phyloP scores from a whole-genome alignment of 805 yeast species.

The Monosporozyma unispora region DNA sequence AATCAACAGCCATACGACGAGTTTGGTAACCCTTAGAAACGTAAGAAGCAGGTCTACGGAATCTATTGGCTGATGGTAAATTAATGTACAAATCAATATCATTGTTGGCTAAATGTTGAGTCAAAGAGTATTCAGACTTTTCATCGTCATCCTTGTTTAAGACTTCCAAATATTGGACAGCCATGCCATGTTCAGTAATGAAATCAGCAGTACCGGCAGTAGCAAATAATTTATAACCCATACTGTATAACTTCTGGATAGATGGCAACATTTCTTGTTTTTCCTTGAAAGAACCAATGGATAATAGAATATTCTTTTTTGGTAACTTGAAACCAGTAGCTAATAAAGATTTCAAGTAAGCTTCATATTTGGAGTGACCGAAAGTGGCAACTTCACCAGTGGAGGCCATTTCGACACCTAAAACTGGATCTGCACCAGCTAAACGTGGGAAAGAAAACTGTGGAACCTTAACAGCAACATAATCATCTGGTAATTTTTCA shows the following conservation, averaged over 20 bases:
- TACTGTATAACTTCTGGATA: slow-evolving; percentile 65
- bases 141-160: slow-evolving; percentile 66
- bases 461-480: slow-evolving; percentile 94
- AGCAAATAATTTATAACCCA: slow-evolving; percentile 88
- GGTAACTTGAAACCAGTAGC: slow-evolving; percentile 95
- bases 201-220: slow-evolving; percentile 99
- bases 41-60: slow-evolving; percentile 97
- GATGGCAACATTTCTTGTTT: slow-evolving; percentile 88
- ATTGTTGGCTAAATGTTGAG: slow-evolving; percentile 94
- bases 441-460: slow-evolving; percentile 95
- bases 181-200: slow-evolving; percentile 86
- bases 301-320: slow-evolving; percentile 84
- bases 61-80: slow-evolving; percentile 92
- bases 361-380: slow-evolving; percentile 94
- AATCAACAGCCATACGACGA: slow-evolving; percentile 99
- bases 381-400: slow-evolving; percentile 98
- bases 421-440: slow-evolving; percentile 95
- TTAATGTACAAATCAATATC: slow-evolving; percentile 93
- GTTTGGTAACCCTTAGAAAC: slow-evolving; percentile 96
- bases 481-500: slow-evolving; percentile 80
- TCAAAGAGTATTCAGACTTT: slow-evolving; percentile 87
- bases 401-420: slow-evolving; percentile 98
- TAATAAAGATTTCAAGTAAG: slow-evolving; percentile 86
- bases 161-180: slow-evolving; percentile 91
- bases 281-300: slow-evolving; percentile 95